Percentiles rank a stretch among this genome's conserved stretches.
phyloP scores from a whole-genome alignment of 2,329 filamentous ascomycete genomes.

The Talaromyces atroroseus region DNA sequence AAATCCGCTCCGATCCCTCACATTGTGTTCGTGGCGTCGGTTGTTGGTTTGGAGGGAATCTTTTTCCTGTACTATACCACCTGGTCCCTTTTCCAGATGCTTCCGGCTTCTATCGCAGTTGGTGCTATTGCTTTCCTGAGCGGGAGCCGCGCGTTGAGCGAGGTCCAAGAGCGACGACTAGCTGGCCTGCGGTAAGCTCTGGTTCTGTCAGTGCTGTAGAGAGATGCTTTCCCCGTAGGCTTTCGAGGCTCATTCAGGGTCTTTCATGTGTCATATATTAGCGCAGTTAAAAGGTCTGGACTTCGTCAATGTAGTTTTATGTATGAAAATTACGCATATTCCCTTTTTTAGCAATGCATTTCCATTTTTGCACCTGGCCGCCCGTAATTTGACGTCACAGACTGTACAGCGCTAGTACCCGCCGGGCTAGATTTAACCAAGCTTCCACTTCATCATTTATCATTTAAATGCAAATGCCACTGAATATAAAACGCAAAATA shows the following conservation, averaged over 20 bases:
- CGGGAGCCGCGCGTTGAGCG: conserved; percentile 81
- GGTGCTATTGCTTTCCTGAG: conserved; percentile 72
- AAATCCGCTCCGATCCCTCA: conserved; percentile 74
- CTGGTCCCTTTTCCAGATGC: conserved; percentile 86
- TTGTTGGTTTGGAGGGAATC: conserved; percentile 80
- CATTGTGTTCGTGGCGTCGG: conserved; percentile 75
- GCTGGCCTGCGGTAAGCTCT: conserved; percentile 57
- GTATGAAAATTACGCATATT: not conserved
- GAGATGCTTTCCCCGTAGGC: no score
- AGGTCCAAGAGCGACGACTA: conserved; percentile 83
- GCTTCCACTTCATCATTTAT: not conserved
- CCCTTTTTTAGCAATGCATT: not conserved
- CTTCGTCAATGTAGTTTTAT: not conserved
- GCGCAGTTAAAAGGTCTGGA: no score
- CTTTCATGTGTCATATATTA: no score
- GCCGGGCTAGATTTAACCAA: no score
- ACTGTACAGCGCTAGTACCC: no score
- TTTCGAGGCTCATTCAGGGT: no score
- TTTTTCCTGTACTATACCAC: conserved; percentile 91
- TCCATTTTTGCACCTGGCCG: not conserved
- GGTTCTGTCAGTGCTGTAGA: not conserved
- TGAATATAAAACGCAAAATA: no score
- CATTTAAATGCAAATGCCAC: no score
- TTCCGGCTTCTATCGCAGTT: conserved; percentile 67
- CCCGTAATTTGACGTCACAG: conserved; percentile 4